A percentile compares a stretch with the other conserved stretches of the same genome.
These are phyloP conservation scores for Solanum rostratum DNA, from an alignment of 257 asterid species.

Conservation along the genomic window DNA sequence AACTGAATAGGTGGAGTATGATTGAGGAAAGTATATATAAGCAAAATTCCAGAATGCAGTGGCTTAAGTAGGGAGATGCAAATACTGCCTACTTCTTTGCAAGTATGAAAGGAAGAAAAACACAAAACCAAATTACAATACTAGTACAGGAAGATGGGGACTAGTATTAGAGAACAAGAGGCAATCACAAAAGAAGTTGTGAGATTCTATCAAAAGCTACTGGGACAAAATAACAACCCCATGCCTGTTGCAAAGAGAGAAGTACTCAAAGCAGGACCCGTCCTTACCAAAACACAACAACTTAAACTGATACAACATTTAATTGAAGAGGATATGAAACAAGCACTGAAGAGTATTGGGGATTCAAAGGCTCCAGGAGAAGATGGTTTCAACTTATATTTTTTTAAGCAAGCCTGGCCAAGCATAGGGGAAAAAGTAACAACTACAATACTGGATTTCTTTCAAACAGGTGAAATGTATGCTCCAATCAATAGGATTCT, in stretches of 20 bases:
- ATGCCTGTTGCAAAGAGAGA: too few species aligned
- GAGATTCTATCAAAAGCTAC: too few species aligned
- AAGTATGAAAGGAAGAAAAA: background rate
- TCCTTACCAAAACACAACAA: background rate
- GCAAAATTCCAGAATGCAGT: background rate
- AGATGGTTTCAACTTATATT: background rate
- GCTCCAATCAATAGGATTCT: background rate
- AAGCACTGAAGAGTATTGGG: too few species aligned
- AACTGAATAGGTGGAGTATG: background rate
- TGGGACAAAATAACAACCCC: background rate
- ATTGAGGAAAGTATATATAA: background rate
- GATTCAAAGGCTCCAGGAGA: background rate
- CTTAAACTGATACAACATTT: background rate
- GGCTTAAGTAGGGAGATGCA: background rate
- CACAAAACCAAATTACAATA: background rate
- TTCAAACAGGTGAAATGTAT: background rate
- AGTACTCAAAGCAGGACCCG: too few species aligned
- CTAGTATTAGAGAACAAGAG: too few species aligned
- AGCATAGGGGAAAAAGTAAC: background rate
- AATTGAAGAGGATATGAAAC: too few species aligned
- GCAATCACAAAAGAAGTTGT: too few species aligned
- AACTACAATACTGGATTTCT: rapidly evolving
- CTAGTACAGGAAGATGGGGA: background rate
- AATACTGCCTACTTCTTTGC: background rate
- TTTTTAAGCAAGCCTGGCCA: background rate